Conservation (phyloP, 495 filamentous ascomycete genomes). For the Viridothelium virens region DNA sequence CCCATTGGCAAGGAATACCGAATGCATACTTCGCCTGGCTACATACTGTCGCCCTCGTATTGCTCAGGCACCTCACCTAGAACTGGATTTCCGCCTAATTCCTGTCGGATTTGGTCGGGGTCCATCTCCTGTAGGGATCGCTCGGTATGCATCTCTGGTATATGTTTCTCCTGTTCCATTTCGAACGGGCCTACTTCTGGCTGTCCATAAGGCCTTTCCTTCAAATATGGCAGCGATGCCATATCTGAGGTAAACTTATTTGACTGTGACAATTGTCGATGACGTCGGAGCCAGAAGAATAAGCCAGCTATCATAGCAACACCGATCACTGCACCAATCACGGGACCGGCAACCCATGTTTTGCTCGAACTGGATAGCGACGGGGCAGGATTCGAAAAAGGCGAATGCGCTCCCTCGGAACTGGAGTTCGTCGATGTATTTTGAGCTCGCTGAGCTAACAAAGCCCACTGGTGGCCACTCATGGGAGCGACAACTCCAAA, state of each 20-base stretch:
- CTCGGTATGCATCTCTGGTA: no score
- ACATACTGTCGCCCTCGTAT: no score
- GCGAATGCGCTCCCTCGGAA: not conserved
- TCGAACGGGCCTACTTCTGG: not conserved
- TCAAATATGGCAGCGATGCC: not conserved
- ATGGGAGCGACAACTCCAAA: not conserved
- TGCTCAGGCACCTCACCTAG: not conserved
- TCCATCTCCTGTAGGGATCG: not conserved
- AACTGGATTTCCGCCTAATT: not conserved
- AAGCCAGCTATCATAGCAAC: not conserved
- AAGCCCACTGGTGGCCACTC: not conserved
- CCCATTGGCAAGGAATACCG: no score
- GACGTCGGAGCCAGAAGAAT: not conserved
- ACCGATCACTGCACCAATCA: not conserved
- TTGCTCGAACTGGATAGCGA: not conserved
- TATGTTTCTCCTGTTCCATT: not conserved
- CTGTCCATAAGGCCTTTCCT: not conserved
- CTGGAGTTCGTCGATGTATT: not conserved
- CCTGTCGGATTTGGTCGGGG: not conserved
- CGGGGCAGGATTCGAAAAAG: not conserved
- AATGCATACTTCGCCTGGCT: no score
- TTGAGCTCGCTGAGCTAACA: not conserved
- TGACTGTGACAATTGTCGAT: not conserved
- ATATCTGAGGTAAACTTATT: not conserved
- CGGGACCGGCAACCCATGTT: slow-evolving; percentile 3